These are phyloP conservation scores for Lentinus brumalis DNA, from an alignment of 768 basidiomycete species.

Conservation along the genomic window DNA sequence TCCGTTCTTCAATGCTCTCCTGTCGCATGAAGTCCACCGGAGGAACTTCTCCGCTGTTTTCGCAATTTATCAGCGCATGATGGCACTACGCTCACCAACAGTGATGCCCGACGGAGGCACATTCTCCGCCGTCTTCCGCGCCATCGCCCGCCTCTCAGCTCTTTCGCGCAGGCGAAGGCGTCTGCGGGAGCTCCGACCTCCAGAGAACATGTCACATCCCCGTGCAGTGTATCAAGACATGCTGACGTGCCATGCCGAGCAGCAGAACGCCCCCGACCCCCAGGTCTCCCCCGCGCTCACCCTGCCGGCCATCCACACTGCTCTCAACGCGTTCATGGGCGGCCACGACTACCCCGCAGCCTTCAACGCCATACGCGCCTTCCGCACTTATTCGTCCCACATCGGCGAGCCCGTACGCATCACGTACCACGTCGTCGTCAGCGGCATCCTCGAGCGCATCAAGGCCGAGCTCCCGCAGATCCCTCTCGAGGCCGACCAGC, in stretches of 20 bases:
- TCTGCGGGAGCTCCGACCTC: slow-evolving; percentile 17
- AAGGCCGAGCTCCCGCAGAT: slow-evolving; percentile 6
- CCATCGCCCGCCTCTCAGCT: slow-evolving; percentile 20
- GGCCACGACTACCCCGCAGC: slow-evolving; percentile 52
- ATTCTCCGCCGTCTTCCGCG: slow-evolving; percentile 46
- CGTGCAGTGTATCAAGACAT: slow-evolving; percentile 50
- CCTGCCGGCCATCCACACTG: slow-evolving; percentile 38
- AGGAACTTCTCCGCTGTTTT: slow-evolving; percentile 41
- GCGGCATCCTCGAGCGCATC: slow-evolving; percentile 17
- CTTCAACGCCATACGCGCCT: slow-evolving; percentile 38
- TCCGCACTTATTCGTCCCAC: slow-evolving; percentile 7
- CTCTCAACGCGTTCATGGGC: slow-evolving; percentile 47
- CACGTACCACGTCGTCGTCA: slow-evolving; percentile 23
- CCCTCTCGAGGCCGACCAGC: background rate
- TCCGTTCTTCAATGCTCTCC: slow-evolving; percentile 50
- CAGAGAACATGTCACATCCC: slow-evolving; percentile 34
- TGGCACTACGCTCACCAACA: slow-evolving; percentile 31
- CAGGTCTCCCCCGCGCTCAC: slow-evolving; percentile 17
- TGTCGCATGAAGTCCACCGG: slow-evolving; percentile 40
- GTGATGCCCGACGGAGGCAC: slow-evolving; percentile 46
- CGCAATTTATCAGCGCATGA: slow-evolving; percentile 44
- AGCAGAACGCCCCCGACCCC: slow-evolving; percentile 11
- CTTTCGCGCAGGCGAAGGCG: slow-evolving; percentile 20
- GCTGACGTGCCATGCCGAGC: slow-evolving; percentile 35
- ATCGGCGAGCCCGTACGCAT: slow-evolving; percentile 4